A percentile compares a stretch with the other conserved stretches of the same genome.
phyloP scores from a whole-genome alignment of 2,329 filamentous ascomycete genomes.

The Fusarium paranaense region DNA sequence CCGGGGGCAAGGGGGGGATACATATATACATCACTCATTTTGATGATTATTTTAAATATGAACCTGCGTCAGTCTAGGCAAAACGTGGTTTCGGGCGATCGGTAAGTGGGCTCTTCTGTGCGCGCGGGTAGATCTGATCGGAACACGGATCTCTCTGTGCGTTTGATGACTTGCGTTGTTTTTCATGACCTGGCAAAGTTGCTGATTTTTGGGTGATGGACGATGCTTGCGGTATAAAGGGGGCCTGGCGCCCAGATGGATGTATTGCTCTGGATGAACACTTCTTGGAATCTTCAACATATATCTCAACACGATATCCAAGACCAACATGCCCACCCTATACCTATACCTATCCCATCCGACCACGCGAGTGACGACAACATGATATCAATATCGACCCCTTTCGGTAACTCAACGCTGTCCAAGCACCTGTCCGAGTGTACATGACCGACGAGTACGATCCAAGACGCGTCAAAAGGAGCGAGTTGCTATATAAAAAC shows the following conservation, averaged over 20 bases:
- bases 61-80: slow-evolving; percentile 1
- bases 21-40: neutral
- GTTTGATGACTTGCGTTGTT: slow-evolving; percentile 9
- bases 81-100: slow-evolving; percentile 33
- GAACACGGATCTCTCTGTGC: slow-evolving; percentile 22
- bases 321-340: neutral
- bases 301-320: neutral
- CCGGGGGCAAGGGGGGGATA: neutral
- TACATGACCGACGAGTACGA: neutral
- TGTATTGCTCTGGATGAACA: neutral
- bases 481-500: slow-evolving; percentile 21
- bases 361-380: neutral
- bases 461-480: neutral
- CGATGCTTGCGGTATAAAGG: neutral
- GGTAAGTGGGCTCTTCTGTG: slow-evolving; percentile 35
- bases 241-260: neutral
- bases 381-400: neutral
- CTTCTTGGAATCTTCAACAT: neutral
- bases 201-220: slow-evolving; percentile 6
- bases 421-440: neutral
- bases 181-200: slow-evolving; percentile 18
- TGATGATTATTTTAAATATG: slow-evolving; percentile 9
- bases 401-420: neutral
- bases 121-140: slow-evolving; percentile 32
- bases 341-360: neutral